phyloP scores from a whole-genome alignment of 2,329 filamentous ascomycete species.

The Didymella segeticola region DNA sequence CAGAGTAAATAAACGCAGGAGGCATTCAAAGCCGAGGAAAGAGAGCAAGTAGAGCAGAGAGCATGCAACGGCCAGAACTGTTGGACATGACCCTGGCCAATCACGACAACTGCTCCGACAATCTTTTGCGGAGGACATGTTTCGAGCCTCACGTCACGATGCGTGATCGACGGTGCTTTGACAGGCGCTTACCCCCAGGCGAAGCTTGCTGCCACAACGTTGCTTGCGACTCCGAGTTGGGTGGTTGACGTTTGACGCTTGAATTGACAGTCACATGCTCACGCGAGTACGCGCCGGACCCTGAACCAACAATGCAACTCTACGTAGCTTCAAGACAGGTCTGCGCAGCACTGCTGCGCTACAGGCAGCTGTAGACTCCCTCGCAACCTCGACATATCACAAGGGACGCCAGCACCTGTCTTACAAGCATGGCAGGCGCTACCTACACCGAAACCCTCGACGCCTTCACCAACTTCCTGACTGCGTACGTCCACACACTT shows the following conservation, averaged over 20 bases:
- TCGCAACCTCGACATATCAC: too few relatives aligned
- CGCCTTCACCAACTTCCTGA: constrained; percentile 80
- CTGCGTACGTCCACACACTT: constrained; percentile 82
- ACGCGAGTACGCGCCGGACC: constrained; percentile 13
- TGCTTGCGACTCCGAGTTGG: background rate
- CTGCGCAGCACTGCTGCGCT: background rate
- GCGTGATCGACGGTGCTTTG: background rate
- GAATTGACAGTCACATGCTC: constrained; percentile 3
- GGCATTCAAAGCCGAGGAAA: background rate
- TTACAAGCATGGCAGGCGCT: constrained; percentile 10
- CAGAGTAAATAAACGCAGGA: background rate
- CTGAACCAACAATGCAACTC: background rate
- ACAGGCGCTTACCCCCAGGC: constrained; percentile 8
- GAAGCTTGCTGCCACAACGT: too few relatives aligned
- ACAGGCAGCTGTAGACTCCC: too few relatives aligned
- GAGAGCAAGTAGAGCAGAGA: background rate
- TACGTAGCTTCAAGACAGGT: too few relatives aligned
- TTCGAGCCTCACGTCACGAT: constrained; percentile 6
- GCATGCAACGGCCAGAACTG: constrained; percentile 1
- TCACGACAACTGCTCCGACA: constrained; percentile 9
- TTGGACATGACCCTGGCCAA: constrained; percentile 3
- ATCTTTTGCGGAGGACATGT: constrained; percentile 1
- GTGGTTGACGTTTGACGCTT: background rate
- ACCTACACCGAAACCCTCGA: constrained; percentile 61
- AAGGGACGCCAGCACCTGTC: background rate